Percentiles rank a stretch among this genome's conserved stretches.
Evolutionary conservation across 2,329 filamentous ascomycete genomes (phyloP).

Genomic region (Fusarium buharicum): DNA sequence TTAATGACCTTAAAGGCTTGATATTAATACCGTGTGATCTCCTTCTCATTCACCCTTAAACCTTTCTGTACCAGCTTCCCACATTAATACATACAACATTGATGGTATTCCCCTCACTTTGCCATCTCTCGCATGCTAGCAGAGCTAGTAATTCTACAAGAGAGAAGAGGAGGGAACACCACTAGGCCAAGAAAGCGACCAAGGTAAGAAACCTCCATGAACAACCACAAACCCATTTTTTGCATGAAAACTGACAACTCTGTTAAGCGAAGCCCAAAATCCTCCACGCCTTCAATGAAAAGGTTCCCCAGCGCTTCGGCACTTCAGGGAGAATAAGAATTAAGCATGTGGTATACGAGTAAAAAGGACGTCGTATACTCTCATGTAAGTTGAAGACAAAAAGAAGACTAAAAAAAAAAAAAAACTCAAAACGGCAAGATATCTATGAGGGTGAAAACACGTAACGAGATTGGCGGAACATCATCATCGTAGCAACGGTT

Average conservation of each 20-base stretch:
- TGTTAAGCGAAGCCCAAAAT: conserved; percentile 10
- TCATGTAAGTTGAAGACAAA: conserved; percentile 8
- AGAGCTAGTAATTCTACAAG: conserved; percentile 36
- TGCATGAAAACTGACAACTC: conserved; percentile 26
- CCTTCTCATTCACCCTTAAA: conserved; percentile 21
- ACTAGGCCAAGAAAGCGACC: conserved; percentile 21
- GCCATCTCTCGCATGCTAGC: conserved; percentile 13
- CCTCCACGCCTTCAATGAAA: conserved; percentile 21
- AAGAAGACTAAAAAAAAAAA: conserved; percentile 3
- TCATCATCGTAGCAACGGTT: conserved; percentile 16
- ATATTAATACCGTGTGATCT: conserved; percentile 27
- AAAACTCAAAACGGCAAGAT: conserved; percentile 27
- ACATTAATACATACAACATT: conserved; percentile 29
- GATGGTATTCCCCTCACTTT: conserved; percentile 9
- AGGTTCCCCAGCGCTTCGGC: conserved; percentile 27
- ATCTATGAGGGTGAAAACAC: conserved; percentile 37
- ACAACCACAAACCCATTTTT: conserved; percentile 30
- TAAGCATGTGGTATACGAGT: conserved; percentile 36
- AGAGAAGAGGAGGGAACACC: conserved; percentile 27
- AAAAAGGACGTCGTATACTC: conserved; percentile 28
- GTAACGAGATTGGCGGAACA: conserved; percentile 30
- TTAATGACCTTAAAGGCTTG: conserved; percentile 8
- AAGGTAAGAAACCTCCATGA: conserved; percentile 8
- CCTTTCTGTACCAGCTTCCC: conserved; percentile 18
- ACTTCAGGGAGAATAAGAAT: conserved; percentile 38